These are phyloP conservation scores for Hibiscus tridactylites DNA, from an alignment of 345 rosid species.

Conservation along the genomic window DNA sequence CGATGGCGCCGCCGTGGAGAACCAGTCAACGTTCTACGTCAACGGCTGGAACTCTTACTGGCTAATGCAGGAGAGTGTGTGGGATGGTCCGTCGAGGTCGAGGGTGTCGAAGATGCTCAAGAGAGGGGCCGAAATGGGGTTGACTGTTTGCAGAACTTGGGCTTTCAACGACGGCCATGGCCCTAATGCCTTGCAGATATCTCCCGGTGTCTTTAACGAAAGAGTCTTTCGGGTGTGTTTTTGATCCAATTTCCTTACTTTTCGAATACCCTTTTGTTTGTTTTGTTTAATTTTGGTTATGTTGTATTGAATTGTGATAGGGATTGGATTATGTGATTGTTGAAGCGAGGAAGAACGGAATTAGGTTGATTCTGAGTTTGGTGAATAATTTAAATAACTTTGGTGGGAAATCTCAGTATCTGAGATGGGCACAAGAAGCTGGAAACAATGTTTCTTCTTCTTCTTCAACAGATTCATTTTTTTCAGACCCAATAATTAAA, in stretches of 20 bases:
- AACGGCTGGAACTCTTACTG: conserved; percentile 16
- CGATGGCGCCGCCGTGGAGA: background rate
- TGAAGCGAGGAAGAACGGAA: conserved; percentile 34
- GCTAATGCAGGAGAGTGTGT: conserved; percentile 15
- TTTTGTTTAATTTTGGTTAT: background rate
- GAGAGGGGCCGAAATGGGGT: conserved; percentile 23
- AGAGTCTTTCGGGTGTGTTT: conserved; percentile 29
- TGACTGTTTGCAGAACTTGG: conserved; percentile 51
- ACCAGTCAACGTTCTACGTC: conserved; percentile 2
- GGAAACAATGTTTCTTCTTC: conserved; percentile 7
- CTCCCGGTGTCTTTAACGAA: conserved; percentile 41
- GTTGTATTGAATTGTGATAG: conserved; percentile 13
- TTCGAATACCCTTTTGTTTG: background rate
- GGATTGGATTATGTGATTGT: conserved; percentile 39
- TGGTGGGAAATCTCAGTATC: conserved; percentile 48
- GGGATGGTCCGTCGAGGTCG: conserved; percentile 10
- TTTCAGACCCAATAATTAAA: conserved; percentile 8
- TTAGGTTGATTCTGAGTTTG: conserved; percentile 38
- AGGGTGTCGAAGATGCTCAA: conserved; percentile 11
- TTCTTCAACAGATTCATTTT: conserved; percentile 13
- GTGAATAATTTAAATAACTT: conserved; percentile 40
- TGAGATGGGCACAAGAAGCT: conserved; percentile 28
- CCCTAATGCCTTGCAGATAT: conserved; percentile 29
- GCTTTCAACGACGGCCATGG: conserved; percentile 40
- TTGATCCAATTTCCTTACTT: background rate